phyloP scores from a whole-genome alignment of 75 land plant species.

The Selaginella moellendorffii region DNA sequence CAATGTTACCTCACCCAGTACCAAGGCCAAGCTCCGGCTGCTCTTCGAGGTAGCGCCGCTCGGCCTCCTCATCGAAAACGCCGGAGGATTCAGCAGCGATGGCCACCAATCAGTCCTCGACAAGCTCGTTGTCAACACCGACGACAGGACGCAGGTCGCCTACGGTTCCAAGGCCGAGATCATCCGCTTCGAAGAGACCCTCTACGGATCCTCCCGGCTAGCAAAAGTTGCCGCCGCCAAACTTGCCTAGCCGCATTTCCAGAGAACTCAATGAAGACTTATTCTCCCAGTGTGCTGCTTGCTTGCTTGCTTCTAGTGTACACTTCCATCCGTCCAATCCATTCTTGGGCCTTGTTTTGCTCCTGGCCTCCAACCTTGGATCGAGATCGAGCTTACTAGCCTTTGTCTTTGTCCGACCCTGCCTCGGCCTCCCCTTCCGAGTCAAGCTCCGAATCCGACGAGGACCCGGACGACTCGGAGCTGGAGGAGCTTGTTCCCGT shows the following conservation, averaged over 20 bases:
- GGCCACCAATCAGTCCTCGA: constrained; percentile 77
- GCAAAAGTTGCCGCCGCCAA: constrained; percentile 29
- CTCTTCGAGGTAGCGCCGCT: constrained; percentile 93
- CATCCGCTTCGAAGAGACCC: constrained; percentile 81
- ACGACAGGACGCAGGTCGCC: constrained; percentile 92
- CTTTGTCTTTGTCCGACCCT: not conserved
- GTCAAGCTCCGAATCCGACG: not conserved
- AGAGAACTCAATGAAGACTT: not conserved
- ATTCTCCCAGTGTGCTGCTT: not conserved
- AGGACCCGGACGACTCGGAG: constrained; percentile 1
- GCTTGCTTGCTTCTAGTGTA: not conserved
- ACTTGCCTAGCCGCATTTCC: constrained; percentile 25
- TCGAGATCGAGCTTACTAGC: not conserved
- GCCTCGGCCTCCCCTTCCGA: not conserved
- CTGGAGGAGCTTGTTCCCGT: not conserved
- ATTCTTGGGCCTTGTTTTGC: too few species aligned
- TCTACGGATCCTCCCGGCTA: constrained; percentile 82
- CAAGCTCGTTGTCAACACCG: constrained; percentile 45
- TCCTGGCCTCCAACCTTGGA: too few species aligned
- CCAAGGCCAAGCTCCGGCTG: constrained; percentile 87
- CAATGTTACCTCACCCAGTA: constrained; percentile 75
- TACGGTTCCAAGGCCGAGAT: constrained; percentile 95
- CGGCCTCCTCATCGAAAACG: constrained; percentile 76
- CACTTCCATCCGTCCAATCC: too few species aligned
- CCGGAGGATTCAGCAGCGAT: constrained; percentile 94